Percentiles rank a stretch among this genome's conserved stretches.
Evolutionary conservation across 148 eudicot species (phyloP).

Genomic region (Vaccinium darrowii): DNA sequence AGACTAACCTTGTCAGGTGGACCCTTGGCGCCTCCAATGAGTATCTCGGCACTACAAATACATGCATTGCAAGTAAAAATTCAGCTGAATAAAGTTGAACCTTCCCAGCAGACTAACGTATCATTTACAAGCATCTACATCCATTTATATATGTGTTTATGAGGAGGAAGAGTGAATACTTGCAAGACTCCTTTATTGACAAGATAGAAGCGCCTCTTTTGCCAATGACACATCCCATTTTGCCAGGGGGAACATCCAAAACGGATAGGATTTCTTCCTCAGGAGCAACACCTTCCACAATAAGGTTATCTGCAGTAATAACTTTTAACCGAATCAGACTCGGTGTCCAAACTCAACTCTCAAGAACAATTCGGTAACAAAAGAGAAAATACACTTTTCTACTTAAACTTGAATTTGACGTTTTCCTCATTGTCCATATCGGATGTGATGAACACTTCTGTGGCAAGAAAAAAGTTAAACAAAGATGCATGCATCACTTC

Average conservation of each 20-base stretch:
- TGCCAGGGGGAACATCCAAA: conserved; percentile 72
- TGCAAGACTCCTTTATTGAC: conserved; percentile 32
- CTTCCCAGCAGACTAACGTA: neutral
- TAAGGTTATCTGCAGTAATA: conserved; percentile 42
- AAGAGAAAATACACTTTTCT: neutral
- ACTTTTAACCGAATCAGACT: neutral
- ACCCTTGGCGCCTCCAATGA: conserved; percentile 86
- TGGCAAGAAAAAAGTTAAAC: neutral
- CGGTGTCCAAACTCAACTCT: neutral
- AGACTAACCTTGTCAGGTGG: conserved; percentile 84
- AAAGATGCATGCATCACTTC: neutral
- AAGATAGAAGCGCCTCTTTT: conserved; percentile 33
- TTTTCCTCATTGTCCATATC: neutral
- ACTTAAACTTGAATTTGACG: neutral
- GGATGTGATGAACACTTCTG: neutral
- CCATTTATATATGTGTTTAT: neutral
- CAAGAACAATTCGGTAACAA: conserved; percentile 2
- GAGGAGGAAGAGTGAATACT: neutral
- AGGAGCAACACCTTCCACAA: conserved; percentile 41
- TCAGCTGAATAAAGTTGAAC: neutral
- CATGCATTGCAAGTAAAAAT: conserved; percentile 16
- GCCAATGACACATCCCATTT: conserved; percentile 33
- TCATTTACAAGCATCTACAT: neutral
- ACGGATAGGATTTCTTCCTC: conserved; percentile 79
- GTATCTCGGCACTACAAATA: conserved; percentile 74